A percentile compares a stretch with the other conserved stretches of the same genome.
phyloP scores from a whole-genome alignment of 78 protist genomes.

The Dictyostelium firmibasis region DNA sequence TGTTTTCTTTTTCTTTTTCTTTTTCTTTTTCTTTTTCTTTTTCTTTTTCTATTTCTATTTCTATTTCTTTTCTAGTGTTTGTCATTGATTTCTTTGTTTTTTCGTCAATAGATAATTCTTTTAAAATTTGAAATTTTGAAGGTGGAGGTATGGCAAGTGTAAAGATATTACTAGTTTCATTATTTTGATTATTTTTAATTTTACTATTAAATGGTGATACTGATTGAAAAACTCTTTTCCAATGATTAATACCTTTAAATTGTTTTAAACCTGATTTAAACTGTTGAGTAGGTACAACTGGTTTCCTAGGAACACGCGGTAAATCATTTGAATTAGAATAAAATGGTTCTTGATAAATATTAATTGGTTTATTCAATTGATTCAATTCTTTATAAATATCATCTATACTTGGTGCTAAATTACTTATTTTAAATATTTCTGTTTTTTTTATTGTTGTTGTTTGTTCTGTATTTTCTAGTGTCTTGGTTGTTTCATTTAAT shows the following conservation, averaged over 20 bases:
- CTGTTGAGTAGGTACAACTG: not conserved
- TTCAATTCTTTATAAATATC: constrained; percentile 31
- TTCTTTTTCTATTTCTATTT: not conserved
- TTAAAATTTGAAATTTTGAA: not conserved
- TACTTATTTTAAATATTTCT: not conserved
- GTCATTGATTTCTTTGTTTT: not conserved
- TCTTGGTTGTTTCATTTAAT: not conserved
- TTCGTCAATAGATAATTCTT: not conserved
- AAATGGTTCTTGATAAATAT: constrained; percentile 54
- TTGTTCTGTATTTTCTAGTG: not conserved
- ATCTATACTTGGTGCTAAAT: not conserved
- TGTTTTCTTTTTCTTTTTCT: not conserved
- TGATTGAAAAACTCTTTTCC: constrained; percentile 27
- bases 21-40: not conserved
- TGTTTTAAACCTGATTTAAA: constrained; percentile 11
- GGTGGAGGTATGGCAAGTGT: constrained; percentile 71
- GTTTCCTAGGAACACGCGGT: constrained; percentile 23
- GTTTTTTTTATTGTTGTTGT: not conserved
- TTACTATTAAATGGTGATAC: not conserved
- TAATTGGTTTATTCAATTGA: constrained; percentile 20
- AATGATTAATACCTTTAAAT: constrained; percentile 31
- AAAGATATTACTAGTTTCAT: not conserved
- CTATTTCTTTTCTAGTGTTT: not conserved
- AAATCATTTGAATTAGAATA: constrained; percentile 41
- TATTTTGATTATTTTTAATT: not conserved